These are phyloP conservation scores for Fusarium mundagurra DNA, from an alignment of 2,329 filamentous ascomycete genomes.

Conservation along the genomic window DNA sequence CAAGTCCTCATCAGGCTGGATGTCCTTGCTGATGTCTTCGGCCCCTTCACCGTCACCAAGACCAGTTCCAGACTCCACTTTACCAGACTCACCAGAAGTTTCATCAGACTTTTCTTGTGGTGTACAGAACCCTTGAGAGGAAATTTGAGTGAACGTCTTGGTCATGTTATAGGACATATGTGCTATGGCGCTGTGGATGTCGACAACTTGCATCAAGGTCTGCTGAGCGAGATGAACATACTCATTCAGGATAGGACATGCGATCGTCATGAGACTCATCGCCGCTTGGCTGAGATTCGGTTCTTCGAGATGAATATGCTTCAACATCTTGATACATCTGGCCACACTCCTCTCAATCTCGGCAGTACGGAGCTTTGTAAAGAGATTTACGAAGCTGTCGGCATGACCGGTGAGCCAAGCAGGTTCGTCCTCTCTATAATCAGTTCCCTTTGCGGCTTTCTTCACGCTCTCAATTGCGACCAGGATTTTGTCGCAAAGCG, in stretches of 20 bases:
- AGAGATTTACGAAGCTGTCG: slow-evolving; percentile 60
- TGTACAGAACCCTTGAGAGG: slow-evolving; percentile 88
- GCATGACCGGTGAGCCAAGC: slow-evolving; percentile 55
- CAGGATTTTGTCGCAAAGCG: slow-evolving; percentile 77
- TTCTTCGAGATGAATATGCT: slow-evolving; percentile 45
- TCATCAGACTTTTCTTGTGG: slow-evolving; percentile 83
- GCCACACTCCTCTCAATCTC: slow-evolving; percentile 60
- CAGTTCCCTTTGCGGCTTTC: slow-evolving; percentile 58
- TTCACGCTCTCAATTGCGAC: slow-evolving; percentile 81
- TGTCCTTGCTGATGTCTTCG: slow-evolving; percentile 98
- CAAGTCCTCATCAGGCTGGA: slow-evolving; percentile 91
- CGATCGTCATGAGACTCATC: slow-evolving; percentile 47
- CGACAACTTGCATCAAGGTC: slow-evolving; percentile 66
- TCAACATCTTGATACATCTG: slow-evolving; percentile 51
- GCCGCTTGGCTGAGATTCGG: slow-evolving; percentile 42
- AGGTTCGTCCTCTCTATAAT: slow-evolving; percentile 48
- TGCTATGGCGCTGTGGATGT: slow-evolving; percentile 75
- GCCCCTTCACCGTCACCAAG: slow-evolving; percentile 94
- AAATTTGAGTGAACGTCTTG: slow-evolving; percentile 81
- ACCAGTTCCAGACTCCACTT: slow-evolving; percentile 90
- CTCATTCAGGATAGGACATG: slow-evolving; percentile 76
- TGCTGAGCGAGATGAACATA: slow-evolving; percentile 72
- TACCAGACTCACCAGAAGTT: slow-evolving; percentile 75
- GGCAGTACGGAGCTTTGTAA: slow-evolving; percentile 68
- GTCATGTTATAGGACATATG: slow-evolving; percentile 80